These are phyloP conservation scores for Mycena indigotica DNA, from an alignment of 768 basidiomycete genomes.

Conservation along the genomic window DNA sequence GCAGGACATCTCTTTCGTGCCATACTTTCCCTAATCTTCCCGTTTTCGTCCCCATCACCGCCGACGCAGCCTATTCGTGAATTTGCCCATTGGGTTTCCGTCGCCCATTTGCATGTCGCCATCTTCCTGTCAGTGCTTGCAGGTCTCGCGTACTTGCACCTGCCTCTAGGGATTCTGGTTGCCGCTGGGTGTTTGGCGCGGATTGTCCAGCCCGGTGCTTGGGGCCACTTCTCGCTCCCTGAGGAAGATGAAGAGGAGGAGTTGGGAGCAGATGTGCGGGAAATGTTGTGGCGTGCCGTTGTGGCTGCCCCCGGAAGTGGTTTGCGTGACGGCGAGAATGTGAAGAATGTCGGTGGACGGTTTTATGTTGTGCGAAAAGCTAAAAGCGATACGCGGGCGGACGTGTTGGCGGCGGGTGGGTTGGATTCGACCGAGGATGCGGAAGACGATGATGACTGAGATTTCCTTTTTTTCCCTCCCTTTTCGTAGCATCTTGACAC, in stretches of 20 bases:
- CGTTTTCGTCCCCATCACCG: slow-evolving; percentile 5
- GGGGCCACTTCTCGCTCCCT: slow-evolving; percentile 8
- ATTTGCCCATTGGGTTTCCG: slow-evolving; percentile 20
- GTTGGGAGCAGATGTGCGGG: slow-evolving; percentile 10
- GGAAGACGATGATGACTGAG: neutral
- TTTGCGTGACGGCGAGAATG: slow-evolving; percentile 9
- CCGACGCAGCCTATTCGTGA: slow-evolving; percentile 1
- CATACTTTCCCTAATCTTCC: slow-evolving; percentile 6
- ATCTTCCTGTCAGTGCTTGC: slow-evolving; percentile 14
- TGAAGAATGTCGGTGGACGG: slow-evolving; percentile 4
- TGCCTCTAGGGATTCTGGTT: slow-evolving; percentile 5
- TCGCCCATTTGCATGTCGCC: slow-evolving; percentile 18
- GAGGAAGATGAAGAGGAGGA: neutral
- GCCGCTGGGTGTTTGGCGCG: neutral
- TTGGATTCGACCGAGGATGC: neutral
- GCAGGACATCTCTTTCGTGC: neutral
- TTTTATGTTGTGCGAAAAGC: slow-evolving; percentile 3
- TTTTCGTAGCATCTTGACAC: neutral
- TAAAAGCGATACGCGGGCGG: neutral
- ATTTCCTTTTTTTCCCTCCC: neutral
- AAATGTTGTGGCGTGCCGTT: slow-evolving; percentile 14
- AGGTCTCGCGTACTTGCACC: slow-evolving; percentile 3
- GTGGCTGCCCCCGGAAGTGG: slow-evolving; percentile 10
- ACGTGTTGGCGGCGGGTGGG: slow-evolving; percentile 13
- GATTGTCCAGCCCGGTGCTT: slow-evolving; percentile 3